Evolutionary conservation across 345 rosid genomes (phyloP).

Genomic region (Rubroshorea leprosula): DNA sequence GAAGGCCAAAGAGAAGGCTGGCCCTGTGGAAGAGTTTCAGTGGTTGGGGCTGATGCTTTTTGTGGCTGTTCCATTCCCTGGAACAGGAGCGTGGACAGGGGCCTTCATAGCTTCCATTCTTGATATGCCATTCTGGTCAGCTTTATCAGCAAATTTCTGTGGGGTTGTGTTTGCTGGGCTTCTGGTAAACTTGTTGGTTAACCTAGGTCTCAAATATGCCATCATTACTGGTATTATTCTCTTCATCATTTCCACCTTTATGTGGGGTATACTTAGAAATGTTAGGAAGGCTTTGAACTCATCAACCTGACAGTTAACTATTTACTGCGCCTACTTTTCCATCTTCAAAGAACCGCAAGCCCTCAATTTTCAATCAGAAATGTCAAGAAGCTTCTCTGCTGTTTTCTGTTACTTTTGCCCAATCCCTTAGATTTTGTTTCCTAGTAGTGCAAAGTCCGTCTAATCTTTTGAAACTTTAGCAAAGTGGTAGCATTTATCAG

Average conservation of each 20-base stretch:
- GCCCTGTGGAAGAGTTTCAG: conserved; percentile 85
- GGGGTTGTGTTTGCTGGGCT: conserved; percentile 82
- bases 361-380: background rate
- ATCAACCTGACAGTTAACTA: conserved; percentile 22
- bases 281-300: conserved; percentile 48
- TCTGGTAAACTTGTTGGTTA: conserved; percentile 75
- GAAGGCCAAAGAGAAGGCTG: conserved; percentile 74
- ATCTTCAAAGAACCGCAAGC: background rate
- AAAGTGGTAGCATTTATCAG: no score
- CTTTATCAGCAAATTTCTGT: conserved; percentile 66
- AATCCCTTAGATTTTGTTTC: background rate
- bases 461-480: no score
- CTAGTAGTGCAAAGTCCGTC: no score
- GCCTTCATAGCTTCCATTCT: conserved; percentile 82
- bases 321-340: background rate
- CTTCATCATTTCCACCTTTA: conserved; percentile 64
- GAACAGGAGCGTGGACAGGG: conserved; percentile 97
- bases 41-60: conserved; percentile 96
- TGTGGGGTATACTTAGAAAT: conserved; percentile 76
- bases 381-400: background rate
- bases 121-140: conserved; percentile 87
- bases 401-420: background rate
- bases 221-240: conserved; percentile 54
- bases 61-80: conserved; percentile 95
- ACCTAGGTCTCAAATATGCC: conserved; percentile 79